A percentile compares a stretch with the other conserved stretches of the same genome.
Conservation (phyloP, 768 basidiomycete genomes). For the Mycena alexandri region DNA sequence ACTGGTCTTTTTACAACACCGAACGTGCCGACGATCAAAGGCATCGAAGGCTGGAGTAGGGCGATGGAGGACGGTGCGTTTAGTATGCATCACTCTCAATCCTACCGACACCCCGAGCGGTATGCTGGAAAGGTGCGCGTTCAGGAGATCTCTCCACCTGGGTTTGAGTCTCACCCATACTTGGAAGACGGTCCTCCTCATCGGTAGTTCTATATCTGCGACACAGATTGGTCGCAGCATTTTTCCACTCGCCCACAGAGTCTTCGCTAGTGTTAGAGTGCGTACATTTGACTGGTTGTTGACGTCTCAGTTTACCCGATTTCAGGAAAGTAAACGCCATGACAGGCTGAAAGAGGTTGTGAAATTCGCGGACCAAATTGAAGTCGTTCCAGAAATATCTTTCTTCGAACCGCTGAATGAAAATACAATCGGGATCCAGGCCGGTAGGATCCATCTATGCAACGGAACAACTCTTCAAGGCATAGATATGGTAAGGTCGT, state of each 20-base stretch:
- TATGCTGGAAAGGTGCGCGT: constrained; percentile 44
- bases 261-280: constrained; percentile 37
- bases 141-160: background rate
- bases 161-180: background rate
- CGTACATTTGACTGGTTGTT: background rate
- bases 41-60: constrained; percentile 44
- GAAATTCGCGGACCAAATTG: constrained; percentile 39
- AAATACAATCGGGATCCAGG: constrained; percentile 32
- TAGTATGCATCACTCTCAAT: constrained; percentile 45
- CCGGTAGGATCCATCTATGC: constrained; percentile 41
- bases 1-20: constrained; percentile 45
- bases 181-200: constrained; percentile 34
- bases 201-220: constrained; percentile 32
- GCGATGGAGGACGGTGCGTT: constrained; percentile 33
- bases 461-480: constrained; percentile 46
- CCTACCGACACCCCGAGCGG: constrained; percentile 45
- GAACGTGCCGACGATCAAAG: constrained; percentile 46
- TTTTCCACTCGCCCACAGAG: constrained; percentile 20
- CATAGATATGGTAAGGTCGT: constrained; percentile 39
- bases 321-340: constrained; percentile 38
- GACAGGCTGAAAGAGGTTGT: constrained; percentile 33
- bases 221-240: constrained; percentile 37
- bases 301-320: background rate
- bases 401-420: constrained; percentile 39
- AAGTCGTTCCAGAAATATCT: constrained; percentile 45